Evolutionary conservation across 352 stramenopile genomes (phyloP).

Genomic region (Phytopythium vexans): DNA sequence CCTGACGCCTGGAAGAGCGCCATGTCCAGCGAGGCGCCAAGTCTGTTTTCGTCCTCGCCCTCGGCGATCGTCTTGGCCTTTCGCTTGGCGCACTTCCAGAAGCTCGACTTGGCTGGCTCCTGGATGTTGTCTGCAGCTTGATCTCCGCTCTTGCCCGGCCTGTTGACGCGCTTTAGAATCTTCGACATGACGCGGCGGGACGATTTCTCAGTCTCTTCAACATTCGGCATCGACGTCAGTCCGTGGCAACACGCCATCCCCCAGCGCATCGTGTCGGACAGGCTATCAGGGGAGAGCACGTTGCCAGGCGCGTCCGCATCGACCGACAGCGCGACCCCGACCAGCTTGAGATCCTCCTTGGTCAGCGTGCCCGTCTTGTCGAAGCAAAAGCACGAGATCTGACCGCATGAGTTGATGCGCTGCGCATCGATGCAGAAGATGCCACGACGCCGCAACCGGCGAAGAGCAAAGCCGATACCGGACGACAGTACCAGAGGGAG

Average conservation of each 20-base stretch:
- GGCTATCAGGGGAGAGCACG: background rate
- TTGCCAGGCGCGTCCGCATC: background rate
- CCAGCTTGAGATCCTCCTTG: slow-evolving; percentile 37
- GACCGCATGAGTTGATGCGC: slow-evolving; percentile 47
- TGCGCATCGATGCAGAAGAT: slow-evolving; percentile 42
- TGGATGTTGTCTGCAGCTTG: no score
- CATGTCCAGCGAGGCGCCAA: slow-evolving; percentile 45
- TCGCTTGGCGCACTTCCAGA: no score
- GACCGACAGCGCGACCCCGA: slow-evolving; percentile 18
- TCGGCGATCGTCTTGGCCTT: slow-evolving; percentile 4
- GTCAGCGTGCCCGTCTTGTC: slow-evolving; percentile 70
- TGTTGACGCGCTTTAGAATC: no score
- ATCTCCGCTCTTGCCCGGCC: background rate
- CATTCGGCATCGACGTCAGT: slow-evolving; percentile 1
- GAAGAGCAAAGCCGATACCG: slow-evolving; percentile 50
- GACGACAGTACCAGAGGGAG: slow-evolving; percentile 57
- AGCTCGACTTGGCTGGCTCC: no score
- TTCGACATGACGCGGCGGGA: no score
- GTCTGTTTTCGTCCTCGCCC: slow-evolving; percentile 4
- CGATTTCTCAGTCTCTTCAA: background rate
- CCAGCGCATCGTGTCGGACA: background rate
- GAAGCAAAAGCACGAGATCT: slow-evolving; percentile 65
- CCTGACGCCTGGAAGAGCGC: slow-evolving; percentile 45
- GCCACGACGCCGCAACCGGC: slow-evolving; percentile 18
- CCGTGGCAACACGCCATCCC: slow-evolving; percentile 3